Evolutionary conservation across 345 rosid genomes (phyloP), one percentile per base, ranked within the genome.

Genomic region (Linum lewisii): DNA sequence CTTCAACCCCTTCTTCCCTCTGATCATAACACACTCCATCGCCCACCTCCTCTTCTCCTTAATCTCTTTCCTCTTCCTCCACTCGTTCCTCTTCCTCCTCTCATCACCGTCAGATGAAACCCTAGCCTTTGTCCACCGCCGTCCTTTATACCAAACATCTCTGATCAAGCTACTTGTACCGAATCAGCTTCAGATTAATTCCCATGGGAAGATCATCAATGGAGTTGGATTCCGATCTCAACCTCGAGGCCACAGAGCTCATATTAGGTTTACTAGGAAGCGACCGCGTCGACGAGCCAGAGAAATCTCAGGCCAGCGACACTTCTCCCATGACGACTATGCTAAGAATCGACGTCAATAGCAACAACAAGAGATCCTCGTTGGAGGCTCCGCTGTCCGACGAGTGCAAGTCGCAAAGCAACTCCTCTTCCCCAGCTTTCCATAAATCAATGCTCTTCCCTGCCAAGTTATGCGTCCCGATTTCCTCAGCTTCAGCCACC

Each of bases 401-500:
- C 45, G 70, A 63, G 16, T 70, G 78, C 11, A 47, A 50, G 57
- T 22, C 58, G 4, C 59, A 55, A 61, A 59, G 25, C 51, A 59
- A 26, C 42, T 66, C 74, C 53, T 34, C 67, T 1, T 62, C 49
- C 58, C 75, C 78, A 36, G 52, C 80, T 54, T 57, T 58, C 62
- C 60, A 84, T 57, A 84, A 79, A 14, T 80, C 83, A 61, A 89
- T 42, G 44, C 63, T 79, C 71, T 66, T 82, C 24, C 87, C 88
- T 36, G 54, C 54, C 18, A 5, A 57, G 26, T 88, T 74, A 67
- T 88, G 96, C 2, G 94, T 85, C 57, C 95, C 95, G 0, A 86
- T 84, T 62, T 89, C 97, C 51, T 80, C 91, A 1, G 92, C 95
- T 36, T 90, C 95, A 0, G 95, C 87, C 9, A 87, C 97, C 11